Evolutionary conservation across 2,329 filamentous ascomycete species (phyloP).

Genomic region (Thielaviopsis punctulata): DNA sequence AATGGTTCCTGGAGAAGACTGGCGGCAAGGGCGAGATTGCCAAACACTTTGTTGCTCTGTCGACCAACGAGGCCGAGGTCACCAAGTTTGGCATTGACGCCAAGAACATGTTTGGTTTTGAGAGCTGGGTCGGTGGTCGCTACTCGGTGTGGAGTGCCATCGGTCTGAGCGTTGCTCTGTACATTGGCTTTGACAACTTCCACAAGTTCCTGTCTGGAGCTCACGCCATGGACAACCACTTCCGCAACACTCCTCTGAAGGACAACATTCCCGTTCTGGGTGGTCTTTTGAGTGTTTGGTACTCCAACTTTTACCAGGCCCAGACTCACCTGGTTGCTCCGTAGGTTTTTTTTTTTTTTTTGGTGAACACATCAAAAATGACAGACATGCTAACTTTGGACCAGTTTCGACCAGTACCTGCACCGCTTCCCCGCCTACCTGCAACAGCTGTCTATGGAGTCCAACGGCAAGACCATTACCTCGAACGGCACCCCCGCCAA

Average conservation of each 20-base stretch:
- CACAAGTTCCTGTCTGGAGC: constrained; percentile 87
- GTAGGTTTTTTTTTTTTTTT: constrained; percentile 32
- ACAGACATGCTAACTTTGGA: constrained; percentile 7
- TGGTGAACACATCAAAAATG: neutral
- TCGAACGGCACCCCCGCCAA: constrained; percentile 78
- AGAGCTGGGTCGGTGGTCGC: constrained; percentile 93
- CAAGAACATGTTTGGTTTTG: constrained; percentile 99
- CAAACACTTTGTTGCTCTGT: constrained; percentile 97
- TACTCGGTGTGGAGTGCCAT: constrained; percentile 99
- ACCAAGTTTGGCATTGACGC: constrained; percentile 97
- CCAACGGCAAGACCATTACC: constrained; percentile 94
- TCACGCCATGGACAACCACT: constrained; percentile 97
- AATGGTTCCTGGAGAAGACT: constrained; percentile 81
- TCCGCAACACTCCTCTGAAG: constrained; percentile 74
- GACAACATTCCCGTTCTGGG: constrained; percentile 90
- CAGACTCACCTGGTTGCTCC: constrained; percentile 96
- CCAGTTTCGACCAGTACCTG: constrained; percentile 91
- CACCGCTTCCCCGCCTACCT: constrained; percentile 98
- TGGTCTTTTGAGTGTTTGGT: constrained; percentile 92
- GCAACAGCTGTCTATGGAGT: constrained; percentile 98
- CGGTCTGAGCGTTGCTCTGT: constrained; percentile 80
- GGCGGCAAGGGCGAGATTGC: constrained; percentile 69
- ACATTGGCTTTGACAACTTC: constrained; percentile 97
- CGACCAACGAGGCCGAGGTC: constrained; percentile 87
- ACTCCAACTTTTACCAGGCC: constrained; percentile 95